These are phyloP conservation scores for Styphnolobium japonicum DNA, from an alignment of 306 rosid genomes.

Conservation along the genomic window DNA sequence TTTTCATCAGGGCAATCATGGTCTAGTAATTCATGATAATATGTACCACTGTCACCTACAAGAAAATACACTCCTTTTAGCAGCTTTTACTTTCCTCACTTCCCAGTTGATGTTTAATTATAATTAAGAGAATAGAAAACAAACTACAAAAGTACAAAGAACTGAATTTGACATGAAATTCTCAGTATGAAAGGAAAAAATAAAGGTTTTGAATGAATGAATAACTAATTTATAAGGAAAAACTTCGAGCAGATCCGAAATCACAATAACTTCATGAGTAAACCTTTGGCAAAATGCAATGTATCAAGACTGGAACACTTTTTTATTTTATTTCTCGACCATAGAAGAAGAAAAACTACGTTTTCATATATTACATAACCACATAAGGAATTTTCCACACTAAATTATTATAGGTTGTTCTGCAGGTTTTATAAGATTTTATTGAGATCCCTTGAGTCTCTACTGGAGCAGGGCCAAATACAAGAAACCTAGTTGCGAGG, in stretches of 20 bases:
- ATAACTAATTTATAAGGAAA: constrained; percentile 1
- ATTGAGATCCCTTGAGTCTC: not conserved
- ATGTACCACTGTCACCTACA: constrained; percentile 40
- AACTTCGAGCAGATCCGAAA: not conserved
- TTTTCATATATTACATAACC: not conserved
- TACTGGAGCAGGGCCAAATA: not conserved
- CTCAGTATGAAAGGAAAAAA: not conserved
- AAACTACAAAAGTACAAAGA: not conserved
- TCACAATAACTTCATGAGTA: constrained; percentile 4
- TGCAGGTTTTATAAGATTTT: not conserved
- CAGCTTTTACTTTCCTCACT: constrained; percentile 24
- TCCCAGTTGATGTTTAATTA: constrained; percentile 5
- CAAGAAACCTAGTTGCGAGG: not conserved
- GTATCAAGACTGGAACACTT: not conserved
- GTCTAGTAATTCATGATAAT: constrained; percentile 34
- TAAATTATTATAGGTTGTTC: not conserved
- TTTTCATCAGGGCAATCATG: constrained; percentile 39
- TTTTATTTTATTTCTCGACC: not conserved
- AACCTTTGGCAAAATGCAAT: not conserved
- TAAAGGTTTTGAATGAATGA: not conserved
- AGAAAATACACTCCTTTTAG: constrained; percentile 25
- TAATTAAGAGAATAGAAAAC: constrained; percentile 11
- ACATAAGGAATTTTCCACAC: not conserved
- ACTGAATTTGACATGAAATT: constrained; percentile 13
- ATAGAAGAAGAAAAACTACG: not conserved